phyloP scores from a whole-genome alignment of 1,284 basidiomycete genomes.

The Dichomitus squalens region DNA sequence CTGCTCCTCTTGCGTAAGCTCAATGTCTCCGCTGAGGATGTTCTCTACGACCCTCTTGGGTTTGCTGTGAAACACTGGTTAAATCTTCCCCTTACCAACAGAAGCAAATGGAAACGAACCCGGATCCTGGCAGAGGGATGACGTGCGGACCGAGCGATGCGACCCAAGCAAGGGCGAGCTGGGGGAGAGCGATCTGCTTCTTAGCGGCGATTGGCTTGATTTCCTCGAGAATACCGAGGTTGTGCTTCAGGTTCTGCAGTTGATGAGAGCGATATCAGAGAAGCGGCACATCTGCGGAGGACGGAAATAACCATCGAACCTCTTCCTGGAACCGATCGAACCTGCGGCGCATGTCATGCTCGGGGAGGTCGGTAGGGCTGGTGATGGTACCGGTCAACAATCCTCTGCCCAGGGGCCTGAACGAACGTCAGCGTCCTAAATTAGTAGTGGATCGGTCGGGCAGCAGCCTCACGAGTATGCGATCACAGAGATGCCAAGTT shows the following conservation, averaged over 20 bases:
- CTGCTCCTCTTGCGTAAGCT: conserved; percentile 40
- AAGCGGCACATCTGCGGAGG: too few species aligned
- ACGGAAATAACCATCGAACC: not conserved
- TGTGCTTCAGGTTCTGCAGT: conserved; percentile 7
- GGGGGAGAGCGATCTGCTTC: conserved; percentile 53
- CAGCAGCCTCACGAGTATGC: conserved; percentile 48
- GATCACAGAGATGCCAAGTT: conserved; percentile 51
- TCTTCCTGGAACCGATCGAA: conserved; percentile 10
- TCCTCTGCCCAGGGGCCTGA: conserved; percentile 55
- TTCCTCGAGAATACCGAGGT: conserved; percentile 5
- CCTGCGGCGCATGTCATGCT: not conserved
- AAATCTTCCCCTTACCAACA: not conserved
- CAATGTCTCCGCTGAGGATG: conserved; percentile 35
- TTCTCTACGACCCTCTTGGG: too few species aligned
- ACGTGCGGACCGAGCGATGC: conserved; percentile 45
- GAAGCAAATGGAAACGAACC: conserved; percentile 32
- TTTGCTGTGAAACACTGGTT: not conserved
- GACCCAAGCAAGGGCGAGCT: conserved; percentile 69
- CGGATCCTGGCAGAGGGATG: conserved; percentile 57
- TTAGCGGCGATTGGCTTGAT: conserved; percentile 40
- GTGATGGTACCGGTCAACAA: conserved; percentile 55
- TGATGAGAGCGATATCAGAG: not conserved
- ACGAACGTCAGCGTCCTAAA: not conserved
- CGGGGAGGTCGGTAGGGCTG: conserved; percentile 45
- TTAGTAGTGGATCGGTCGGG: too few species aligned